Percentiles rank a stretch among this genome's conserved stretches.
These are phyloP conservation scores for Aspergillus bombycis DNA, from an alignment of 2,329 filamentous ascomycete species.

Conservation along the genomic window DNA sequence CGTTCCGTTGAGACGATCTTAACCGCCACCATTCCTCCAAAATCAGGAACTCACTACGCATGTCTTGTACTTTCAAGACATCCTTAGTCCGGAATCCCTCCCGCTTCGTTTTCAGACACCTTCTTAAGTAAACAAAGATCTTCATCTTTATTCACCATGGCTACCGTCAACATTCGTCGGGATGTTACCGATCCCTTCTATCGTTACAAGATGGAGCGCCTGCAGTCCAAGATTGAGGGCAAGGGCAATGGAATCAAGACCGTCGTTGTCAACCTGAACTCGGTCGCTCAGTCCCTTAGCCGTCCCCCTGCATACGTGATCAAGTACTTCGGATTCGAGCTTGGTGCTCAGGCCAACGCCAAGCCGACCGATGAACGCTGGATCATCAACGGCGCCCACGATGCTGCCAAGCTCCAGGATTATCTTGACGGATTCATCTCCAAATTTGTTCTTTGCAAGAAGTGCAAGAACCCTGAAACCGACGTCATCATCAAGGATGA, in stretches of 20 bases:
- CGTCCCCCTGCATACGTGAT: slow-evolving; percentile 94
- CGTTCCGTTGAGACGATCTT: slow-evolving; percentile 20
- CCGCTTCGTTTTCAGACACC: slow-evolving; percentile 36
- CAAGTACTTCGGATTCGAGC: slow-evolving; percentile 99
- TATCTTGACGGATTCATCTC: slow-evolving; percentile 97
- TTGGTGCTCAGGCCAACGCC: slow-evolving; percentile 97
- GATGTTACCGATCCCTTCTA: slow-evolving; percentile 99
- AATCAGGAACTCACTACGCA: slow-evolving; percentile 50
- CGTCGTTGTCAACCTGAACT: slow-evolving; percentile 95
- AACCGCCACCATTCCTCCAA: slow-evolving; percentile 41
- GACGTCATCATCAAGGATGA: slow-evolving; percentile 94
- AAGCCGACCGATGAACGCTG: slow-evolving; percentile 97
- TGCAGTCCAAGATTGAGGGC: slow-evolving; percentile 99
- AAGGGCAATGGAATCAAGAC: slow-evolving; percentile 99
- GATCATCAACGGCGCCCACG: slow-evolving; percentile 99
- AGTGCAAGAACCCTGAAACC: slow-evolving; percentile 99
- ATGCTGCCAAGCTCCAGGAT: slow-evolving; percentile 93
- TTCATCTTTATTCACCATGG: slow-evolving; percentile 68
- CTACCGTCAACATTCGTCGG: slow-evolving; percentile 96
- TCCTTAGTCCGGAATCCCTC: slow-evolving; percentile 49
- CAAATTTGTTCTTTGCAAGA: slow-evolving; percentile 99
- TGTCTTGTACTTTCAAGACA: slow-evolving; percentile 59
- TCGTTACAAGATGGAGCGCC: slow-evolving; percentile 99
- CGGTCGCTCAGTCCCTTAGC: slow-evolving; percentile 86
- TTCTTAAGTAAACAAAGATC: slow-evolving; percentile 31